Evolutionary conservation across 768 basidiomycete genomes (phyloP), one percentile per base, ranked within the genome.

Genomic region (Mycena latifolia): DNA sequence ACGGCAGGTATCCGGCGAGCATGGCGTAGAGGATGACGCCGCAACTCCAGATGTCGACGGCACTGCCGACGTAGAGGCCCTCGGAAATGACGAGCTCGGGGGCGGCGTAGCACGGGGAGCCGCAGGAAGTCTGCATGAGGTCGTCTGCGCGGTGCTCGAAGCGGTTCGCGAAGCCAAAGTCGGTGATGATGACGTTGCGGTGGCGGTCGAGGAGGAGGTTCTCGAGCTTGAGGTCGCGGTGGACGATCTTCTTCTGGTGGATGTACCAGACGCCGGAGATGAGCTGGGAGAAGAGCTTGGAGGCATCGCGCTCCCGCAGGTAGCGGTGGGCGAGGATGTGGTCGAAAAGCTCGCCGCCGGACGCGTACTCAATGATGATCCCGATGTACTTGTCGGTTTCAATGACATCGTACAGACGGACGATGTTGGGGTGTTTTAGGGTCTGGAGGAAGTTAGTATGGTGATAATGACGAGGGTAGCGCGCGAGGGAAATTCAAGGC

Each of bases 321-420:
- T 97, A 98, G 45, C 95, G 92, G 76, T 98, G 98, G 22, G 97
- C 97, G 55, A 99, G 89, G 76, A 99, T 99, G 78, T 98, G 95
- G 80, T 99, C 98, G 78, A 99, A 99, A 24, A 99, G 89, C 77
- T 99, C 98, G 61, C 98, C 98, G 57, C 98, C 98, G 1, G 95
- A 96, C 37, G 98, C 98, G 74, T 97, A 99, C 77, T 99, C 98
- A 67, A 99, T 89, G 71, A 99, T 97, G 75, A 99, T 99, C 39
- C 98, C 98, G 73, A 99, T 99, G 80, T 99, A 99, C 79, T 98
- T 98, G 84, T 99, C 98, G 1, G 98, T 99, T 78, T 99, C 96
- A 71, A 99, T 98, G 24, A 99, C 96, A 75, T 99, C 98, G 86
- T 97, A 98, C 48, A 99, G 83, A 12, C 96, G 91, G 37, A 99